These are phyloP conservation scores for Dispira parvispora DNA, from an alignment of 192 early-diverging fungal genomes.

Conservation along the genomic window DNA sequence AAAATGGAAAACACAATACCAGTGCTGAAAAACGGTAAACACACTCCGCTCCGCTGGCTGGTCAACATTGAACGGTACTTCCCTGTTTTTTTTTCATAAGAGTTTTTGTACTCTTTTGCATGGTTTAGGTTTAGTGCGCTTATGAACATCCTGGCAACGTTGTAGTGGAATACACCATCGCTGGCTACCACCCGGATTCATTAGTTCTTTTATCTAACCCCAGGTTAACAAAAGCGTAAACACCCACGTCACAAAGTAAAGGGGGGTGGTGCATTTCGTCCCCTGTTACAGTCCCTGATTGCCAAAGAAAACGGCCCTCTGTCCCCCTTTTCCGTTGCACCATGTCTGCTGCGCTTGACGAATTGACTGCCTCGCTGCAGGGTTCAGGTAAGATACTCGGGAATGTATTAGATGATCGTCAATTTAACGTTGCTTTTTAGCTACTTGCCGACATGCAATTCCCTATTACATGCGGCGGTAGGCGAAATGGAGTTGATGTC, in stretches of 20 bases:
- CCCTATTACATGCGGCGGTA: neutral
- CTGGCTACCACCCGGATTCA: neutral
- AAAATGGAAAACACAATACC: too few species aligned
- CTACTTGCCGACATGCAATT: neutral
- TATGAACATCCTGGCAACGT: neutral
- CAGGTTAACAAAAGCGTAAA: neutral
- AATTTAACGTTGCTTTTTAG: too few species aligned
- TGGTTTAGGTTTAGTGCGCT: too few species aligned
- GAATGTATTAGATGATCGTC: neutral
- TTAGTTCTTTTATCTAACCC: neutral
- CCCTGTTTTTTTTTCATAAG: too few species aligned
- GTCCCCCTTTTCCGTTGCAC: neutral
- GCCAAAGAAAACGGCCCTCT: neutral
- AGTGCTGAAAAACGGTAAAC: too few species aligned
- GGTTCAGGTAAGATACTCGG: conserved; percentile 2
- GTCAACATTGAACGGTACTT: too few species aligned
- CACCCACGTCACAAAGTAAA: neutral
- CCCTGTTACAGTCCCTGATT: neutral
- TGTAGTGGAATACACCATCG: neutral
- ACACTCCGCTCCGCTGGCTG: too few species aligned
- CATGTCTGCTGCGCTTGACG: conserved; percentile 7
- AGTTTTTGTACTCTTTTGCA: too few species aligned
- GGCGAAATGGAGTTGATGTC: neutral
- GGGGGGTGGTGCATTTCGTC: neutral
- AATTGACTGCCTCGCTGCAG: neutral